phyloP scores from a whole-genome alignment of 345 rosid species.

The Melaleuca alternifolia region DNA sequence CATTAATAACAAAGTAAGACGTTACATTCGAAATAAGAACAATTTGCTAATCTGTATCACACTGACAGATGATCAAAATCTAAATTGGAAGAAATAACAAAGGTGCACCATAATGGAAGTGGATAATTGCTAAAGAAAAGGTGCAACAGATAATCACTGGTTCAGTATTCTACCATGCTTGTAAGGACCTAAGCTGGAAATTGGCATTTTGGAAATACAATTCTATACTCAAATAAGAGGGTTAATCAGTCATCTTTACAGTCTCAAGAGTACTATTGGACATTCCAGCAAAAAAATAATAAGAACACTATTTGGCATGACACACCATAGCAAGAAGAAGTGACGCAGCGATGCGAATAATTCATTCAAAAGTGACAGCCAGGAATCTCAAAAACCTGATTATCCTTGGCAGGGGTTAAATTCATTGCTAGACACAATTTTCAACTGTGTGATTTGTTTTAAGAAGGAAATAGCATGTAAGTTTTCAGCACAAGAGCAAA shows the following conservation, averaged over 20 bases:
- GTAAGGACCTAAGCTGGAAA: background rate
- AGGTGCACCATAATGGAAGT: background rate
- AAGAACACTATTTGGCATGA: background rate
- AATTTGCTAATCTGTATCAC: background rate
- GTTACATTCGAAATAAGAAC: background rate
- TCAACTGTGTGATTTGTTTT: background rate
- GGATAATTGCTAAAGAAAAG: background rate
- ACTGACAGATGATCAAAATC: background rate
- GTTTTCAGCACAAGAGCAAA: background rate
- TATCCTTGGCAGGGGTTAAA: background rate
- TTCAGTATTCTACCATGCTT: background rate
- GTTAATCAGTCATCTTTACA: background rate
- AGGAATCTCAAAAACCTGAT: background rate
- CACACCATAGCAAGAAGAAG: background rate
- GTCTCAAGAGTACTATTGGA: background rate
- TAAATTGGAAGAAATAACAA: background rate
- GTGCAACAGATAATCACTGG: background rate
- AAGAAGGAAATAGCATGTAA: background rate
- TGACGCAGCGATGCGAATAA: background rate
- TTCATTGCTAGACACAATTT: background rate
- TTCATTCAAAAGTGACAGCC: background rate
- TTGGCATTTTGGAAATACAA: background rate
- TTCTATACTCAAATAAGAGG: background rate
- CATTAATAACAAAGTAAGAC: background rate
- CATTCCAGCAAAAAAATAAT: background rate